Evolutionary conservation across 345 rosid genomes (phyloP).

Genomic region (Dipteronia sinensis): DNA sequence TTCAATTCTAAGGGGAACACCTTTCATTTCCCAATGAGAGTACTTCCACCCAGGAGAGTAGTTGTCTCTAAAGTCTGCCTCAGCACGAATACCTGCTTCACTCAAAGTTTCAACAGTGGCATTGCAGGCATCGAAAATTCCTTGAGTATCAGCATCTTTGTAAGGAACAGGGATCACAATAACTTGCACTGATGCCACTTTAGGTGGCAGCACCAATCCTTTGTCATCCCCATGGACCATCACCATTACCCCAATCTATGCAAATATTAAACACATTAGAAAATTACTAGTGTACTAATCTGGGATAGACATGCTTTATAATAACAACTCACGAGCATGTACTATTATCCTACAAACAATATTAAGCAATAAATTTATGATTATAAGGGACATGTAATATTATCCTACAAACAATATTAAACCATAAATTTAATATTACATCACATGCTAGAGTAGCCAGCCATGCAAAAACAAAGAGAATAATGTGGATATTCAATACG

Average conservation of each 20-base stretch:
- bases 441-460: not conserved
- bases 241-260: slow-evolving; percentile 93
- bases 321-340: not conserved
- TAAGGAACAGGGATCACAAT: slow-evolving; percentile 89
- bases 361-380: no score
- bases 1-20: slow-evolving; percentile 95
- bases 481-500: not conserved
- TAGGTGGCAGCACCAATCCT: slow-evolving; percentile 89
- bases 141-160: slow-evolving; percentile 88
- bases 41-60: slow-evolving; percentile 99
- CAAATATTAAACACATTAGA: slow-evolving; percentile 5
- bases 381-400: not conserved
- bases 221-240: slow-evolving; percentile 98
- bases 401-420: not conserved
- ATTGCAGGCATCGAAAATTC: slow-evolving; percentile 80
- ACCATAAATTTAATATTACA: not conserved
- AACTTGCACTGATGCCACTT: slow-evolving; percentile 86
- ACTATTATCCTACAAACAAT: no score
- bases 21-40: slow-evolving; percentile 97
- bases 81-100: slow-evolving; percentile 78
- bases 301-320: not conserved
- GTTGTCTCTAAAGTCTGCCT: slow-evolving; percentile 81
- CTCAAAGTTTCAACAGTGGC: slow-evolving; percentile 66
- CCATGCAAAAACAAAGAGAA: not conserved
- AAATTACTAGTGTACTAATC: not conserved